Evolutionary conservation across 2,329 filamentous ascomycete species (phyloP).

Genomic region (Grosmannia penicillata): DNA sequence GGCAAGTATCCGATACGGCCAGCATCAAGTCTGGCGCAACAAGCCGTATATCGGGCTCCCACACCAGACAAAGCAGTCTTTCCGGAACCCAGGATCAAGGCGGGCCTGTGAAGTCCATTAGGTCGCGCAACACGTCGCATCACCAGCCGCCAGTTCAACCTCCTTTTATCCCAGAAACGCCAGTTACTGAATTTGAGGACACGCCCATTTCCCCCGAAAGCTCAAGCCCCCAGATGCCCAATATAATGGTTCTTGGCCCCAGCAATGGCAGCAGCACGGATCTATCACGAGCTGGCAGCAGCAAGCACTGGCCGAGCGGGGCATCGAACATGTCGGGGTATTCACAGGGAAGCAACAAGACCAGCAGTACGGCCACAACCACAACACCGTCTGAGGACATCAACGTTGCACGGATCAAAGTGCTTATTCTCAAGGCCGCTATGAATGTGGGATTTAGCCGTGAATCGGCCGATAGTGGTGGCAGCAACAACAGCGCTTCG

Average conservation of each 20-base stretch:
- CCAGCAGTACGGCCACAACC: conserved; percentile 59
- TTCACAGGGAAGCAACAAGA: conserved; percentile 53
- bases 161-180: conserved; percentile 61
- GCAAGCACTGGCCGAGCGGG: conserved; percentile 59
- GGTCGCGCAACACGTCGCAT: conserved; percentile 18
- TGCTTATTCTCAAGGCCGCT: conserved; percentile 70
- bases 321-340: conserved; percentile 68
- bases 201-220: conserved; percentile 71
- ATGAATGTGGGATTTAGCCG: conserved; percentile 71
- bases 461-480: conserved; percentile 28
- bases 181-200: conserved; percentile 91
- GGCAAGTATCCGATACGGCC: neutral
- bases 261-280: conserved; percentile 24
- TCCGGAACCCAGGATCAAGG: conserved; percentile 27
- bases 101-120: conserved; percentile 7
- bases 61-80: conserved; percentile 36
- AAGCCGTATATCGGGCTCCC: neutral
- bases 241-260: conserved; percentile 79
- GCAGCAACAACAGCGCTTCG: conserved; percentile 31
- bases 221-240: conserved; percentile 56
- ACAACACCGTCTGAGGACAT: conserved; percentile 55
- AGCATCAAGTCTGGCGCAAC: neutral
- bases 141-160: conserved; percentile 26
- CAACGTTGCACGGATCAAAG: conserved; percentile 63
- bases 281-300: neutral